Evolutionary conservation across 371 early-diverging fungal genomes (phyloP), one percentile per base, ranked within the genome.

Genomic region (Circinella minor): DNA sequence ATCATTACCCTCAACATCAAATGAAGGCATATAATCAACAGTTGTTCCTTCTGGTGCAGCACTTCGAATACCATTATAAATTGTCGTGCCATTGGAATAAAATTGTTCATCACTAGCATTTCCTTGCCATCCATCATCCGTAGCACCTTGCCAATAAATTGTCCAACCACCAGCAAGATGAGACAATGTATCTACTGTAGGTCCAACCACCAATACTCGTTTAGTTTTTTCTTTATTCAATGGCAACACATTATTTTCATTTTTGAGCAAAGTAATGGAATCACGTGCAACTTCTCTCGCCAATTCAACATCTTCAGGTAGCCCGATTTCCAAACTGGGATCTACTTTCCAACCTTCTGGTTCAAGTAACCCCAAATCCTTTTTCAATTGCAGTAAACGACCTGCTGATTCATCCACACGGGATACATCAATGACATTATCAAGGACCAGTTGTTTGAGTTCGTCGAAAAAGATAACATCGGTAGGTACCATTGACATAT

Each of bases 401-500:
- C 71, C 84, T 8, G 81, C 88, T 0, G 88, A 87, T 38, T 84
- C 83, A 51, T 89, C 79, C 15, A 91, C 61, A 37, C 88, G 74
- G 2, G 59, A 20, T 37, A 77, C 80, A 0, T 80, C 59, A 3
- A 90, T 61, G 1, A 34, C 14, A 15, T 76, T 78, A 10, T 74
- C 74, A 2, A 74, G 59, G 0, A 90, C 84, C 3, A 90, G 70
- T 0, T 67, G 67, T 43, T 73, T 55, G 18, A 85, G 70, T 15
- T 79, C 62, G 14, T 78, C 78, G 47, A 81, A 72, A 67, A 89
- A 90, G 17, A 73, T 76, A n/a, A 70, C 74, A 36, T 86, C 81
- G 1, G 81, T 75, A 10, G 90, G 86, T 1, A 86, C 86, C 91
- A 91, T 91, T 59, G 86, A 82, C 88, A 91, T 90, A 65, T 91